These are phyloP conservation scores for Solanum etuberosum DNA, from an alignment of 257 asterid genomes.

Conservation along the genomic window DNA sequence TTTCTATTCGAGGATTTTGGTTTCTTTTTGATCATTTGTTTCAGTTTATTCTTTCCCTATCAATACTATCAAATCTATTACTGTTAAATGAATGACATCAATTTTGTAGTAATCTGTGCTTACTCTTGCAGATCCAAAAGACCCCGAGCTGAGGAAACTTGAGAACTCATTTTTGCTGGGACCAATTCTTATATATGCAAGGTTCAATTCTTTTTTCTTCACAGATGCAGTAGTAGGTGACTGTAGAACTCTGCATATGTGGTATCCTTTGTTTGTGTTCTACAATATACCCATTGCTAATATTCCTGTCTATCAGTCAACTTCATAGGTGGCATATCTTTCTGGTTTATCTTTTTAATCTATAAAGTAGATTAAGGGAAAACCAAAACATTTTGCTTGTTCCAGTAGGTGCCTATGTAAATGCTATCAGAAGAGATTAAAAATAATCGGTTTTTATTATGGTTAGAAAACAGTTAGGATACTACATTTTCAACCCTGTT, in stretches of 20 bases:
- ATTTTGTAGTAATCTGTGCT: not conserved
- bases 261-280: not conserved
- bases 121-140: constrained; percentile 60
- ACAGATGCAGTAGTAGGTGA: not conserved
- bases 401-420: not conserved
- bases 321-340: not conserved
- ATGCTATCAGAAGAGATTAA: not conserved
- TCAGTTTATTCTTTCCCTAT: not conserved
- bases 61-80: not conserved
- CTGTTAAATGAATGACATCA: not conserved
- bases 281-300: not conserved
- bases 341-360: not conserved
- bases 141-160: constrained; percentile 59
- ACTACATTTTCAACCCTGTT: not conserved
- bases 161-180: constrained; percentile 91
- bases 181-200: constrained; percentile 71
- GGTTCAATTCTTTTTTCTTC: constrained; percentile 28
- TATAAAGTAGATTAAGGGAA: not conserved
- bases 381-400: not conserved
- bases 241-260: not conserved
- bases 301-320: not conserved
- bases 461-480: not conserved
- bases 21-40: not conserved
- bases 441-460: not conserved
- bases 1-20: not conserved